phyloP scores from a whole-genome alignment of 768 basidiomycete species.

The Kwoniella europaea region DNA sequence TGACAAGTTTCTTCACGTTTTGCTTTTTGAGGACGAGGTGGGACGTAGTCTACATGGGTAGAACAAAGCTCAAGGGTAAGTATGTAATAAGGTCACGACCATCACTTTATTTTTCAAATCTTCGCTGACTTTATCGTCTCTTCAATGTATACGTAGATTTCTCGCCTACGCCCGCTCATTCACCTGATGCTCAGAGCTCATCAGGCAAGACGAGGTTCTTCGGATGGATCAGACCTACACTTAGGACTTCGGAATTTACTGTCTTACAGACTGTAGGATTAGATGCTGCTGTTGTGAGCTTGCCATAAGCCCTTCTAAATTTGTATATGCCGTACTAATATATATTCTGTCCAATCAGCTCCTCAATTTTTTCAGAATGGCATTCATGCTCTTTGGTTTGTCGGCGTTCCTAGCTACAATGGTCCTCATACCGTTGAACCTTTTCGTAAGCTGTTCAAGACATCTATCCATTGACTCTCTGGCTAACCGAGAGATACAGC shows the following conservation, averaged over 20 bases:
- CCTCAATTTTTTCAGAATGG: constrained; percentile 92
- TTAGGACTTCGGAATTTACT: constrained; percentile 86
- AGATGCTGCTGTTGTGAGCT: constrained; percentile 95
- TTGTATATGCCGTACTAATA: too few species aligned
- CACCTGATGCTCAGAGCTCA: constrained; percentile 26
- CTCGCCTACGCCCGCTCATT: constrained; percentile 44
- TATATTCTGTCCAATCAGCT: too few species aligned
- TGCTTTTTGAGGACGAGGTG: constrained; percentile 85
- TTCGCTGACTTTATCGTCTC: neutral
- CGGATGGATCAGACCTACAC: constrained; percentile 94
- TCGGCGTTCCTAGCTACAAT: constrained; percentile 79
- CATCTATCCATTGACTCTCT: constrained; percentile 60
- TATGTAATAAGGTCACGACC: neutral
- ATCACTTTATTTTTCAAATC: neutral
- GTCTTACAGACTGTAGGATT: constrained; percentile 94
- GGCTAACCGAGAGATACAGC: constrained; percentile 47
- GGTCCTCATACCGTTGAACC: constrained; percentile 94
- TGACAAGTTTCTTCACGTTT: constrained; percentile 81
- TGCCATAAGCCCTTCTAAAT: too few species aligned
- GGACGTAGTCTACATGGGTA: constrained; percentile 87
- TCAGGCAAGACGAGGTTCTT: constrained; percentile 64
- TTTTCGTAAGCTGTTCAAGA: constrained; percentile 67
- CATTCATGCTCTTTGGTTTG: constrained; percentile 85
- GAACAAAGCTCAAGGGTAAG: constrained; percentile 91
- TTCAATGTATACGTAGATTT: constrained; percentile 31